These are phyloP conservation scores for Mucor velutinosus DNA, from an alignment of 371 early-diverging fungal species.

Conservation along the genomic window DNA sequence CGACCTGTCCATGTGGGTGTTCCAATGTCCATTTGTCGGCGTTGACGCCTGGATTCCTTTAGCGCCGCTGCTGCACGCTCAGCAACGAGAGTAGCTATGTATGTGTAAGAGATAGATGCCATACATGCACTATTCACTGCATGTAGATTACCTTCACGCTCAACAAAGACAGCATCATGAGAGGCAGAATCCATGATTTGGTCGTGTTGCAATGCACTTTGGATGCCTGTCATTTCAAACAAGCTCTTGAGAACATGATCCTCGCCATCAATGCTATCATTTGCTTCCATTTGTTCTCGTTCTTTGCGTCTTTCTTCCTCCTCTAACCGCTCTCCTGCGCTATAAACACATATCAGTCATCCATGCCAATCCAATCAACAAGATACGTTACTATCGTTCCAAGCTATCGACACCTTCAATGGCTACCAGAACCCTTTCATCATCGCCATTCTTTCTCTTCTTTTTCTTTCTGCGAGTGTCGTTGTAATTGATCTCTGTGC, in stretches of 20 bases:
- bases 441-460: constrained; percentile 33
- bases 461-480: constrained; percentile 22
- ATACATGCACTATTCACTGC: too few species aligned
- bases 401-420: constrained; percentile 58
- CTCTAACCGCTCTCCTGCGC: constrained; percentile 27
- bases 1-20: constrained; percentile 75
- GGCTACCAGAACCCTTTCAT: constrained; percentile 35
- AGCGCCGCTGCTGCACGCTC: constrained; percentile 59
- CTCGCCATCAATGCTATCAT: constrained; percentile 11
- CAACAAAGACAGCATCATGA: constrained; percentile 68
- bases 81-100: constrained; percentile 55
- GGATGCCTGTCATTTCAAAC: constrained; percentile 83
- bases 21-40: constrained; percentile 39
- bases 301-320: constrained; percentile 20
- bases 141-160: constrained; percentile 73
- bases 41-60: constrained; percentile 51
- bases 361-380: neutral
- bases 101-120: neutral
- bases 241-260: constrained; percentile 70
- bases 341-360: neutral
- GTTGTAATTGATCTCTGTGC: constrained; percentile 54
- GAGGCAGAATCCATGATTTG: constrained; percentile 73
- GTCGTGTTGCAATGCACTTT: constrained; percentile 88
- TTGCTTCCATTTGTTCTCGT: constrained; percentile 23
- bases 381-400: constrained; percentile 55